A percentile compares a stretch with the other conserved stretches of the same genome.
Conservation (phyloP, 2,329 filamentous ascomycete genomes). For the Cladosporium sp. region DNA sequence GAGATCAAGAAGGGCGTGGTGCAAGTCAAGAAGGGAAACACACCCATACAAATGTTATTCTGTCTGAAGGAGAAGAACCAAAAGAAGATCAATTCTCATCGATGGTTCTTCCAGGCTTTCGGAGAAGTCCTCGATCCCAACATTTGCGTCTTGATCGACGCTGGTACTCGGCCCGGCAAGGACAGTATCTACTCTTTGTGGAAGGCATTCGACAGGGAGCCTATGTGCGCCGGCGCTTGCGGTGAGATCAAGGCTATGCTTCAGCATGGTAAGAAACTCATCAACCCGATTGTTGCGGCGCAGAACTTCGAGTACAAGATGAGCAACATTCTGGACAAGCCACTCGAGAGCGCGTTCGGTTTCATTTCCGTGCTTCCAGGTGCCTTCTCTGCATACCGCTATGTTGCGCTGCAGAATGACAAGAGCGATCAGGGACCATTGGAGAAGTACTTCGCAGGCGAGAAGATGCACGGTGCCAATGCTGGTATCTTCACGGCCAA, state of each 20-base stretch:
- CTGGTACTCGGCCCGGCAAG: slow-evolving; percentile 87
- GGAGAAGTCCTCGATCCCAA: slow-evolving; percentile 89
- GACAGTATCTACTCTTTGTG: slow-evolving; percentile 97
- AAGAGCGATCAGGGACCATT: slow-evolving; percentile 88
- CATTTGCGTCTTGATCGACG: slow-evolving; percentile 93
- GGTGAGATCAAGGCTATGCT: slow-evolving; percentile 99
- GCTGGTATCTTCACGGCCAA: slow-evolving; percentile 98
- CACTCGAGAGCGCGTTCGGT: slow-evolving; percentile 91
- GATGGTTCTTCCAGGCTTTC: slow-evolving; percentile 99
- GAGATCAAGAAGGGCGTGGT: slow-evolving; percentile 89
- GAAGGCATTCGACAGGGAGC: slow-evolving; percentile 97
- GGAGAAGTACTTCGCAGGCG: slow-evolving; percentile 94
- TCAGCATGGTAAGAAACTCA: slow-evolving; percentile 76
- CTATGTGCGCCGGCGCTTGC: slow-evolving; percentile 95
- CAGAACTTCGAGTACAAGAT: slow-evolving; percentile 99
- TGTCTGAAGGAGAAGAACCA: slow-evolving; percentile 99
- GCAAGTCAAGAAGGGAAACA: slow-evolving; percentile 72
- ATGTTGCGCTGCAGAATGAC: slow-evolving; percentile 91
- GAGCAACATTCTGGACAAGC: slow-evolving; percentile 98
- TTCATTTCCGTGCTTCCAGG: slow-evolving; percentile 96
- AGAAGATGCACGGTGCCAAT: slow-evolving; percentile 89
- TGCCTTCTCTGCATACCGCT: slow-evolving; percentile 97
- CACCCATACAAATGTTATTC: slow-evolving; percentile 94
- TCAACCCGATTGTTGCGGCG: slow-evolving; percentile 90
- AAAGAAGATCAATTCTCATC: slow-evolving; percentile 99